Base-by-base conservation (phyloP, 306 rosid species). In the Acacia melanoxylon region DNA sequence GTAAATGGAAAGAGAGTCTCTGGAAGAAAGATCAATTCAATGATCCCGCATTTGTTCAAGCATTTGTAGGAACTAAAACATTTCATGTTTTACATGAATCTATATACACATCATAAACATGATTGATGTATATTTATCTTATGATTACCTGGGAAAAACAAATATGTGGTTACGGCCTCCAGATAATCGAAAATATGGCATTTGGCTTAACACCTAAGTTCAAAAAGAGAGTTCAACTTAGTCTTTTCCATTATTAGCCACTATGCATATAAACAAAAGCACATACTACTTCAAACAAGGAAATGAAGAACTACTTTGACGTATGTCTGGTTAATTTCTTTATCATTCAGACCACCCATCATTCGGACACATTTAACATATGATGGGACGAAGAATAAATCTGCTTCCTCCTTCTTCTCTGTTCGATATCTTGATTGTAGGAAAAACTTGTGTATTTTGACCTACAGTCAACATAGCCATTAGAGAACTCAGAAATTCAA, bases 111-210 rank as follows among this genome's bases (percentile, higher is more conserved):
- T 31, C 54, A 52, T 67, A 35, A 13, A 31, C 52, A 27, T 16
- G 31, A 56, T 10, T 45, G 22, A 14, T 44, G 68, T 48, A 8
- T 37, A 52, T 25, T 48, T 46, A 41, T 75, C 71, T 75, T 40
- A 27, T 24, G 51, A 65, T 77, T 88, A 93, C 99, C 99, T 95
- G 9, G 99, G 94, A 68, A 95, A 95, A 80, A 95, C 97, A 87
- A 95, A 95, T 54, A 95, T 90, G 77, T 95, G 99, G 82, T 93
- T 85, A 25, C 96, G 93, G 49, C 99, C 99, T 75, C 97, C 99
- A 70, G 99, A 95, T 84, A 88, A 86, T 78, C 98, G 90, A 89
- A 95, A 95, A 86, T 91, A 89, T 27, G 98, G 97, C 98, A 95
- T 92, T 91, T 93, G 99, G 83, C 97, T 88, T 65, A 92, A 74